phyloP scores from a whole-genome alignment of 129 eudicot species.

The Silybum marianum region DNA sequence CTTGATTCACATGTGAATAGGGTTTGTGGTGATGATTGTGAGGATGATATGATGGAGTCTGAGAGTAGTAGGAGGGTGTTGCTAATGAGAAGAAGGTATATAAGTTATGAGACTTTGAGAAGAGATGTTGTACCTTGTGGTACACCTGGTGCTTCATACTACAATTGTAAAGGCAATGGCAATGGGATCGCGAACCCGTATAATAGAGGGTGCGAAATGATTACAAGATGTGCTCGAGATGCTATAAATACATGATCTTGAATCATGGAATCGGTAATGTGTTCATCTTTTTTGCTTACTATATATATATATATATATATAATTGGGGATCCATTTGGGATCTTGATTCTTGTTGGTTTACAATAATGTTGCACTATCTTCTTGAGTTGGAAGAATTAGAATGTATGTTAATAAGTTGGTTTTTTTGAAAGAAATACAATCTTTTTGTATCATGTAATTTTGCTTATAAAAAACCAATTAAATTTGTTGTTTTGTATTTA shows the following conservation, averaged over 20 bases:
- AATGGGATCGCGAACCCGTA: slow-evolving; percentile 62
- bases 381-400: not conserved
- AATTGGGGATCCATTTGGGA: slow-evolving; percentile 9
- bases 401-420: not conserved
- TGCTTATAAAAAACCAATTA: not conserved
- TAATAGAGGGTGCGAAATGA: slow-evolving; percentile 73
- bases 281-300: slow-evolving; percentile 3
- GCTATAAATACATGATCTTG: slow-evolving; percentile 39
- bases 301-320: not conserved
- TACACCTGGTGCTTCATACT: slow-evolving; percentile 83
- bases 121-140: slow-evolving; percentile 83
- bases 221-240: slow-evolving; percentile 74
- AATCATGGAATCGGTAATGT: slow-evolving; percentile 24
- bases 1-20: slow-evolving; percentile 33
- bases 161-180: slow-evolving; percentile 49
- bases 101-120: slow-evolving; percentile 73
- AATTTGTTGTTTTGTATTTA: not conserved
- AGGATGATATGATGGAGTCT: slow-evolving; percentile 56
- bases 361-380: not conserved
- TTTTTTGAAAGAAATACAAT: not conserved
- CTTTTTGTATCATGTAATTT: not conserved
- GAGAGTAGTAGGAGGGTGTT: slow-evolving; percentile 58
- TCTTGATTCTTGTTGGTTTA: slow-evolving; percentile 16
- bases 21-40: slow-evolving; percentile 46
- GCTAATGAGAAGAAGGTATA: slow-evolving; percentile 56